Evolutionary conservation across 176 grass and related monocot species (phyloP).

Genomic region (Elymus sibiricus): DNA sequence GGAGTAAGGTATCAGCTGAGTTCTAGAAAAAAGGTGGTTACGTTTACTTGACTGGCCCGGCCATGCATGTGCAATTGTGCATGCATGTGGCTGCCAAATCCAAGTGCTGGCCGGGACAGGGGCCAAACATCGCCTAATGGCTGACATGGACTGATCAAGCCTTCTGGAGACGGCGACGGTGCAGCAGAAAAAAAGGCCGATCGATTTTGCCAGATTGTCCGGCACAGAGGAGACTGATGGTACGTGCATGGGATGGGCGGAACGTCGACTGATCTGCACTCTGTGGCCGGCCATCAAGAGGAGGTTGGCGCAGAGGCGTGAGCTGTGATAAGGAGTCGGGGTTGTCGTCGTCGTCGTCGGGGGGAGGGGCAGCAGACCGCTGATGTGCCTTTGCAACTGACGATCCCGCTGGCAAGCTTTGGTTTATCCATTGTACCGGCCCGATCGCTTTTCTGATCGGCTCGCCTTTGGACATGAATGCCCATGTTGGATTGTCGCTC

Average conservation of each 20-base stretch:
- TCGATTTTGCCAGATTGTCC: slow-evolving; percentile 24
- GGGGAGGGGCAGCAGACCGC: background rate
- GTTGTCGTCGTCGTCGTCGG: background rate
- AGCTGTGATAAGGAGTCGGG: background rate
- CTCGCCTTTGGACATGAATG: background rate
- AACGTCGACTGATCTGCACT: background rate
- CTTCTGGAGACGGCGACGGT: slow-evolving; percentile 15
- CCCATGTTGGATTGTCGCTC: slow-evolving; percentile 3
- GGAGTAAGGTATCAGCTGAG: background rate
- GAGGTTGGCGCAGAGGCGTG: background rate
- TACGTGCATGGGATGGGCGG: background rate
- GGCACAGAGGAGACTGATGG: background rate
- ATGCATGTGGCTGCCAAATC: slow-evolving; percentile 14
- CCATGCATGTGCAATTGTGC: slow-evolving; percentile 5
- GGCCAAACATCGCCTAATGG: slow-evolving; percentile 26
- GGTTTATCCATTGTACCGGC: slow-evolving; percentile 23
- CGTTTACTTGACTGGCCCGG: background rate
- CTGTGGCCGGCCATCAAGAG: background rate
- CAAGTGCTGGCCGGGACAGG: background rate
- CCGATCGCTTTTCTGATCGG: background rate
- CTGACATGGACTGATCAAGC: slow-evolving; percentile 6
- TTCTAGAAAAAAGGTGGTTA: background rate
- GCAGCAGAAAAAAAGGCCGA: slow-evolving; percentile 29
- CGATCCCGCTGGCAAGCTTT: background rate
- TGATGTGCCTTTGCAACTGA: background rate